Conservation (phyloP, 2,329 filamentous ascomycete genomes). For the Zopfia rhizophila region DNA sequence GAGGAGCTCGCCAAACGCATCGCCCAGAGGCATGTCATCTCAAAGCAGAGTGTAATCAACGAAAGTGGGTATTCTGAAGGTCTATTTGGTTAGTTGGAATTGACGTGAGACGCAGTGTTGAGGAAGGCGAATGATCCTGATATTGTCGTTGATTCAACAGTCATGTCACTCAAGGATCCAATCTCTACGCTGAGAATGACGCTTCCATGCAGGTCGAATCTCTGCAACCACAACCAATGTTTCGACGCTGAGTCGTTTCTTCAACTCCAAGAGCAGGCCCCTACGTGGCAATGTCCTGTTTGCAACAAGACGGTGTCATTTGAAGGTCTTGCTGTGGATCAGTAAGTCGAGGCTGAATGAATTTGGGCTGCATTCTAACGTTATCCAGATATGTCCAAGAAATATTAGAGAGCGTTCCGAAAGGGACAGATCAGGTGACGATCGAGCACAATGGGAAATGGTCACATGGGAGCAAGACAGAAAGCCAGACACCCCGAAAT, state of each 20-base stretch:
- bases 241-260: conserved; percentile 94
- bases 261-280: conserved; percentile 93
- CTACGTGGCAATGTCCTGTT: conserved; percentile 95
- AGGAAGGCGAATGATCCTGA: conserved; percentile 86
- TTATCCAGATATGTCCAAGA: conserved; percentile 79
- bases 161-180: conserved; percentile 92
- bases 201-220: conserved; percentile 79
- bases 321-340: conserved; percentile 85
- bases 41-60: conserved; percentile 81
- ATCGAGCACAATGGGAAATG: conserved; percentile 89
- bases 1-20: conserved; percentile 76
- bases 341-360: conserved; percentile 64
- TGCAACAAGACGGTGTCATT: conserved; percentile 87
- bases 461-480: conserved; percentile 62
- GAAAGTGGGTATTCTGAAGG: conserved; percentile 74
- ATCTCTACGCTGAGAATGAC: conserved; percentile 85
- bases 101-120: conserved; percentile 68
- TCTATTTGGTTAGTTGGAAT: not conserved
- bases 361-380: conserved; percentile 18
- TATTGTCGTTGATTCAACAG: conserved; percentile 86
- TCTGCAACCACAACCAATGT: conserved; percentile 91
- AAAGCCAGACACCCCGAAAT: conserved; percentile 48
- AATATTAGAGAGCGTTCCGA: conserved; percentile 79
- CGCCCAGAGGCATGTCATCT: conserved; percentile 74
- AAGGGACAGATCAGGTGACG: conserved; percentile 81